phyloP scores from a whole-genome alignment of 1,139 yeast species.

The Komagataea norvegica region DNA sequence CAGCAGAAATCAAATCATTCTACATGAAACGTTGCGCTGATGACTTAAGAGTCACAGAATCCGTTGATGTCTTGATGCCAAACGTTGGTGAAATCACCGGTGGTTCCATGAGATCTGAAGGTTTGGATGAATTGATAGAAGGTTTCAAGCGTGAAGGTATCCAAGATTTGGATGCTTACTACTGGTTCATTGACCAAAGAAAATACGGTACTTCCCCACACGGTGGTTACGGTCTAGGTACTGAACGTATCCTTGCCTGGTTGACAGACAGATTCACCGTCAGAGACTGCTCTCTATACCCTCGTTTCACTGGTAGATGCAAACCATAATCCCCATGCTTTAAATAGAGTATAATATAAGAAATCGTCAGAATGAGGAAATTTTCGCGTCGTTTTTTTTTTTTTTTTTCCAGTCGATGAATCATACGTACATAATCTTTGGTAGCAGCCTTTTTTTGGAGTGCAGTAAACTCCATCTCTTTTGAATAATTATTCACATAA shows the following conservation, averaged over 20 bases:
- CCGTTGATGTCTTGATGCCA: slow-evolving; percentile 98
- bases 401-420: slow-evolving; percentile 2
- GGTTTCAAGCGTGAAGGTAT: slow-evolving; percentile 93
- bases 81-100: slow-evolving; percentile 98
- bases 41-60: slow-evolving; percentile 92
- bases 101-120: slow-evolving; percentile 95
- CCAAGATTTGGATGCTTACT: slow-evolving; percentile 67
- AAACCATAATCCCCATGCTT: slow-evolving; percentile 53
- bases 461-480: neutral
- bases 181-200: slow-evolving; percentile 96
- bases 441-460: neutral
- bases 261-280: slow-evolving; percentile 95
- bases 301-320: slow-evolving; percentile 97
- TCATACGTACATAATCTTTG: neutral
- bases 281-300: slow-evolving; percentile 95
- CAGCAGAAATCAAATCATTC: slow-evolving; percentile 94
- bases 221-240: slow-evolving; percentile 98
- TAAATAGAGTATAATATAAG: neutral
- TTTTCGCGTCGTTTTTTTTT: slow-evolving; percentile 1
- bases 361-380: neutral
- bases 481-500: neutral
- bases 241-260: slow-evolving; percentile 98
- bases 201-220: slow-evolving; percentile 97
- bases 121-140: slow-evolving; percentile 74
- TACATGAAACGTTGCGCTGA: slow-evolving; percentile 93